Evolutionary conservation across 73 alveolate species (phyloP).

Genomic region (Stentor coeruleus): DNA sequence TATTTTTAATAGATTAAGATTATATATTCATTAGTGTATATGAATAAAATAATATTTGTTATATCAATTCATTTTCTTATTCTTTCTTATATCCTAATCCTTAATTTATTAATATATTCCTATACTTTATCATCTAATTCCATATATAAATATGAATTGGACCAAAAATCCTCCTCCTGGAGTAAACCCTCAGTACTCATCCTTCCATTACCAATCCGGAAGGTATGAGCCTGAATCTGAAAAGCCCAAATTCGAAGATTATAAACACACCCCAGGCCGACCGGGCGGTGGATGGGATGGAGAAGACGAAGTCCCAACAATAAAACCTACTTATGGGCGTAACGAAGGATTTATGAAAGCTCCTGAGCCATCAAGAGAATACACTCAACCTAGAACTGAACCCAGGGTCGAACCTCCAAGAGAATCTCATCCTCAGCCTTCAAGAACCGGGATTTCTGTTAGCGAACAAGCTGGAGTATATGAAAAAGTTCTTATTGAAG

Average conservation of each 20-base stretch:
- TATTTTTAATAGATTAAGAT: no score
- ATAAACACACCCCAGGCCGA: slow-evolving; percentile 2
- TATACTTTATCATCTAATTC: background rate
- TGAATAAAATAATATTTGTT: no score
- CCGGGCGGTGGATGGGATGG: slow-evolving; percentile 37
- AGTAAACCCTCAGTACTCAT: slow-evolving; percentile 25
- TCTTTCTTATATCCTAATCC: no score
- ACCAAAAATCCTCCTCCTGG: slow-evolving; percentile 34
- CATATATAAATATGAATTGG: slow-evolving; percentile 12
- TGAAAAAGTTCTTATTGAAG: slow-evolving; percentile 31
- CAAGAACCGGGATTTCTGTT: background rate
- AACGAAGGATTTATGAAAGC: background rate
- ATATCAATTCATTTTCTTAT: no score
- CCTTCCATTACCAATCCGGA: background rate
- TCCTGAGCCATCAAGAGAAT: background rate
- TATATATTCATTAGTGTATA: no score
- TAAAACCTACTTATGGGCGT: background rate
- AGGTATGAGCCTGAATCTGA: slow-evolving; percentile 12
- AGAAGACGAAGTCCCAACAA: background rate
- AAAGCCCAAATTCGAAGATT: background rate
- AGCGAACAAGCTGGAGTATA: slow-evolving; percentile 5
- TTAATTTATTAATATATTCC: no score
- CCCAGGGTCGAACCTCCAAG: background rate
- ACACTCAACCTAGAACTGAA: background rate
- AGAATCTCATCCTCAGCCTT: background rate